phyloP scores from a whole-genome alignment of 768 basidiomycete genomes.

The Stropharia rugosoannulata region DNA sequence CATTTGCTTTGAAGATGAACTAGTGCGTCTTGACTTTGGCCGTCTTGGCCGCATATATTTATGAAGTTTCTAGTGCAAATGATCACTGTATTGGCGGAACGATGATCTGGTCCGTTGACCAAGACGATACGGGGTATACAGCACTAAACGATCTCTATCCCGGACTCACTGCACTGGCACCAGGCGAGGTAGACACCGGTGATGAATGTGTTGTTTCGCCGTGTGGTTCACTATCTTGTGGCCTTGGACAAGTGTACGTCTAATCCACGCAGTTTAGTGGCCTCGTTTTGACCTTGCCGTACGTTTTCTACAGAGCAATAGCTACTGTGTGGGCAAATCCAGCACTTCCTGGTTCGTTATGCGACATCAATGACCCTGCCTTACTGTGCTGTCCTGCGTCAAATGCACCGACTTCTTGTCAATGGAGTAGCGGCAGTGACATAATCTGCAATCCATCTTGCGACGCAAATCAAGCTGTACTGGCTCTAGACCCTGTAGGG shows the following conservation, averaged over 20 bases:
- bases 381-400: not conserved
- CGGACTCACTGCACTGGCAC: not conserved
- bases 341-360: not conserved
- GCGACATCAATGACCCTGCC: not conserved
- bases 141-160: not conserved
- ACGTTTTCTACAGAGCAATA: not conserved
- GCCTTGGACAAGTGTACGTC: constrained; percentile 1
- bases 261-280: not conserved
- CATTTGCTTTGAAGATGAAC: constrained; percentile 21
- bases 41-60: not conserved
- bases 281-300: not conserved
- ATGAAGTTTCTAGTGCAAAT: constrained; percentile 8
- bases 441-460: not conserved
- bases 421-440: not conserved
- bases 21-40: constrained; percentile 4
- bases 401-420: not conserved
- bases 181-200: constrained; percentile 5
- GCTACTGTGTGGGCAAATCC: not conserved
- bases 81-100: constrained; percentile 20
- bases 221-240: not conserved
- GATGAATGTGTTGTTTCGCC: constrained; percentile 9
- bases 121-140: constrained; percentile 6
- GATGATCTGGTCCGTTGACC: constrained; percentile 21
- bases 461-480: not conserved
- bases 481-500: not conserved